Evolutionary conservation across 345 rosid species (phyloP).

Genomic region (Aquilaria yunnanensis): DNA sequence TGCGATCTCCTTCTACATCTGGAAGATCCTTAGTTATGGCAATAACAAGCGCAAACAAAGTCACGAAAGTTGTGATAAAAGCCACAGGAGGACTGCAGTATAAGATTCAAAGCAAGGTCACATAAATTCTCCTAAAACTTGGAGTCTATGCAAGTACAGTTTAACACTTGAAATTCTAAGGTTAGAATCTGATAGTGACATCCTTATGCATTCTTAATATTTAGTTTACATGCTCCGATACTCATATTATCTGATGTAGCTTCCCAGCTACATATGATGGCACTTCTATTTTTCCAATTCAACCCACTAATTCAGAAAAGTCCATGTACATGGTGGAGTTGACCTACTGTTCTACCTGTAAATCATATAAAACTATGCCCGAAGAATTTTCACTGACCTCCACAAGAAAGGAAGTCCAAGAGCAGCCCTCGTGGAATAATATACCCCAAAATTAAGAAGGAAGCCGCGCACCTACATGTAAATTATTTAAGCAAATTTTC

Average conservation of each 20-base stretch:
- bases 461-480: constrained; percentile 79
- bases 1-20: constrained; percentile 95
- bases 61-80: constrained; percentile 88
- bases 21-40: constrained; percentile 97
- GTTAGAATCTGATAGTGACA: too few species aligned
- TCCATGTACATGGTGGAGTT: too few species aligned
- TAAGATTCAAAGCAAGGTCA: constrained; percentile 6
- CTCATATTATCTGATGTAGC: too few species aligned
- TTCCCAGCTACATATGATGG: too few species aligned
- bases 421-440: constrained; percentile 88
- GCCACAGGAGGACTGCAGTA: constrained; percentile 87
- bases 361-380: constrained; percentile 5
- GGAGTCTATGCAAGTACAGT: neutral
- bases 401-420: constrained; percentile 89
- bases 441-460: constrained; percentile 93
- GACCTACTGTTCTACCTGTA: neutral
- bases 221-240: too few species aligned
- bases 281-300: too few species aligned
- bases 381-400: constrained; percentile 44
- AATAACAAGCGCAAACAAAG: constrained; percentile 85
- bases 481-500: constrained; percentile 9
- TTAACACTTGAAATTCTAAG: neutral
- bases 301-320: too few species aligned
- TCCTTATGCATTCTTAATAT: too few species aligned
- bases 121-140: constrained; percentile 13